Evolutionary conservation across 352 stramenopile genomes (phyloP), one percentile per base, ranked within the genome.

Genomic region (Phytopythium montanum): DNA sequence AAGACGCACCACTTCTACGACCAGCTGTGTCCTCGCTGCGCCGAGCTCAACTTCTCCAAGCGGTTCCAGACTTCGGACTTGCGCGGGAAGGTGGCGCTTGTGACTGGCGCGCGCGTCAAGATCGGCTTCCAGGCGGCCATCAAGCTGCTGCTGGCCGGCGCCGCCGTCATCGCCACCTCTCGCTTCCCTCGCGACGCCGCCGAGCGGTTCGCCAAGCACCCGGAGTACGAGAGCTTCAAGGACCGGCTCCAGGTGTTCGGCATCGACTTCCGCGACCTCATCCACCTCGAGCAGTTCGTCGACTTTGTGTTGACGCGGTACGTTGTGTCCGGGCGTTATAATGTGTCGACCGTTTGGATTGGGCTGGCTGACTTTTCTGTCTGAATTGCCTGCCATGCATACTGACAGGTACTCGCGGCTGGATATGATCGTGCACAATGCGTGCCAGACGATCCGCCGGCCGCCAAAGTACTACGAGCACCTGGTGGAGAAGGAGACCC

Each of bases 401-500:
- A 53, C 34, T 25, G 18, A n/a, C 16, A 69, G 65, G 2, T 90
- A 95, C 64, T 75, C 81, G 51, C 94, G 94, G n/a, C 82, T 99
- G 36, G 95, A 99, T 75, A 89, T 98, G 41, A 85, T 99, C 46
- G 95, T 99, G 55, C 97, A 99, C 76, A 99, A 99, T 70, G 96
- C 96, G 10, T 99, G 96, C 76, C 96, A 99, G 79, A 99, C 96
- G 2, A 87, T 99, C 31, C 88, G 96, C 62, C 85, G 96, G 19
- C 96, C 96, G 46, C 83, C 87, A 12, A 90, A 81, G 19, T 99
- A 98, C 80, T 99, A 99, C 76, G 66, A 91, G 48, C 92, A 96
- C 46, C 67, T 95, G 16, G 85, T 94, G 41, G 76, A 92, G n/a
- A 94, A 94, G 57, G 86, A 95, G 58, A 88, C 76, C 14, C 79